Conservation (phyloP, 345 rosid species). For the Linum trigynum region DNA sequence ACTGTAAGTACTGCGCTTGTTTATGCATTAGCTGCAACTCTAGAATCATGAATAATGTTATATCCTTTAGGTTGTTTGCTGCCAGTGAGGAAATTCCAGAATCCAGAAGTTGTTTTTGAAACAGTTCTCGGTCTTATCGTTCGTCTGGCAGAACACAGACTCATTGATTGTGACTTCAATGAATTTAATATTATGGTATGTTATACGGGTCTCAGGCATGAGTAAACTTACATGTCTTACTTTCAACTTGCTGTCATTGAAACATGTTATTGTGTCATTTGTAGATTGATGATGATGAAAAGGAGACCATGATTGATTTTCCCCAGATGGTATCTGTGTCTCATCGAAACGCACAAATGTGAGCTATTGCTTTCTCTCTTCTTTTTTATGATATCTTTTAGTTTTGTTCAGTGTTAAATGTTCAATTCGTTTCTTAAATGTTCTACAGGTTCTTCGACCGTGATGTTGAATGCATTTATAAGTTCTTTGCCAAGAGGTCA, state of each 20-base stretch:
- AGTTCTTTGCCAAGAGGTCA: constrained; percentile 75
- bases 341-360: constrained; percentile 92
- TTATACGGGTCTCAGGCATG: not conserved
- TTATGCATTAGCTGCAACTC: not conserved
- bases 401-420: constrained; percentile 10
- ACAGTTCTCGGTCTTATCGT: constrained; percentile 62
- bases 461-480: constrained; percentile 74
- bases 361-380: constrained; percentile 11
- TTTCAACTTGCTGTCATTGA: not conserved
- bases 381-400: not conserved
- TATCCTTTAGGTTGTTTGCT: not conserved
- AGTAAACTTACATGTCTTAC: not conserved
- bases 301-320: constrained; percentile 79
- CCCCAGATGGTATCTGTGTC: constrained; percentile 99
- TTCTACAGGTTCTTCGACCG: constrained; percentile 77
- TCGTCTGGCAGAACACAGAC: constrained; percentile 86
- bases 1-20: constrained; percentile 39
- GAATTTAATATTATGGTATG: constrained; percentile 95
- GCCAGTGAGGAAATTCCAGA: constrained; percentile 69
- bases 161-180: constrained; percentile 90
- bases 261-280: constrained; percentile 8
- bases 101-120: constrained; percentile 68
- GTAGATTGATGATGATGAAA: constrained; percentile 91
- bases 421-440: not conserved
- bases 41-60: not conserved